Base-by-base conservation (phyloP, 2,329 filamentous ascomycete genomes). In the Fusarium longipes region DNA sequence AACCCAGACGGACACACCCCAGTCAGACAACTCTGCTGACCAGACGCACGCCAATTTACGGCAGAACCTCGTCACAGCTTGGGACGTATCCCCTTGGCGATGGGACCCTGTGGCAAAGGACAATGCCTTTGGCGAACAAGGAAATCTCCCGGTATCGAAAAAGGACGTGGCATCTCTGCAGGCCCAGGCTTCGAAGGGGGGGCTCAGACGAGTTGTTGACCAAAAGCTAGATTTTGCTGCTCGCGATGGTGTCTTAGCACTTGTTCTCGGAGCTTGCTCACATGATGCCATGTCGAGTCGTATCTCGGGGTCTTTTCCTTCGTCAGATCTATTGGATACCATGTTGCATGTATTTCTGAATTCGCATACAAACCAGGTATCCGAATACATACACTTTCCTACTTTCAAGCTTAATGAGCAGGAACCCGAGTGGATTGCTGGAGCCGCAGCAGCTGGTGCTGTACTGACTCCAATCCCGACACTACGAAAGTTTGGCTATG, bases 171-270 rank as follows among this genome's bases (percentile, higher is more conserved):
- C 76, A 6, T 78, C 73, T 32, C 73, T 78, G 8, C 77, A 80
- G 32, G 76, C 82, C 18, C 78, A 81, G 38, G 77, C 80, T 44
- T 76, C 76, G 45, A 70, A 77, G 40, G 77, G 76, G 61, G 74
- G 75, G 25, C 65, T 81, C 18, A 76, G 81, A 64, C 77, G 79
- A 44, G 77, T 83, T 14, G 70, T 83, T 38, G 71, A 76, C 4
- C 82, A 84, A 39, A 82, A 77, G 42, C 68, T 87, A 18, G 80
- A 83, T 27, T 73, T 78, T 24, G 77, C 82, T 8, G 82, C 80
- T 20, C 83, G 88, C 5, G 90, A 93, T 74, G 84, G 83, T 44
- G 83, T 91, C 2, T 79, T 93, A 55, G 88, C 85, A 12, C 82
- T 91, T 58, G 85, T 92, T 2, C 78, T 92, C 33, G 82, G 83